Percentiles rank a stretch among this genome's conserved stretches.
phyloP scores from a whole-genome alignment of 1,284 basidiomycete genomes.

The Somion occarium region DNA sequence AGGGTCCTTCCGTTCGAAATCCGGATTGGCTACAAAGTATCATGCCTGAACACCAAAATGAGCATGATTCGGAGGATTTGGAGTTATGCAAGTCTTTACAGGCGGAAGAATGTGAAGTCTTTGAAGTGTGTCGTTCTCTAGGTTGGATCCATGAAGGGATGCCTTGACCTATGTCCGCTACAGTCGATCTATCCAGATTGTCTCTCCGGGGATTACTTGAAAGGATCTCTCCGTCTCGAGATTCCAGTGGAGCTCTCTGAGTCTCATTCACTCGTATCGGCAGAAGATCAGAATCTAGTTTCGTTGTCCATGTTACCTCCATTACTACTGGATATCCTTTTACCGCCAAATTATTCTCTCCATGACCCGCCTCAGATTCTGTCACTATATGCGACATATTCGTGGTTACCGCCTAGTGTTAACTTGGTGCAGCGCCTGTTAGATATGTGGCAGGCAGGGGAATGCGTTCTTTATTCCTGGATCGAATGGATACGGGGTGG shows the following conservation, averaged over 20 bases:
- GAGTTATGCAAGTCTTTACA: constrained; percentile 26
- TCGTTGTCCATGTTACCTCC: constrained; percentile 53
- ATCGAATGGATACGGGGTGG: constrained; percentile 65
- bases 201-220: constrained; percentile 38
- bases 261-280: constrained; percentile 17
- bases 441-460: constrained; percentile 55
- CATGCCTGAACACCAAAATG: too few relatives aligned
- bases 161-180: too few relatives aligned
- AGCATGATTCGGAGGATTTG: too few relatives aligned
- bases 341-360: constrained; percentile 58
- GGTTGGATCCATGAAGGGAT: too few relatives aligned
- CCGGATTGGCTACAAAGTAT: too few relatives aligned
- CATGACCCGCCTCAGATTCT: constrained; percentile 46
- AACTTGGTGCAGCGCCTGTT: constrained; percentile 38
- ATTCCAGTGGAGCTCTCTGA: constrained; percentile 56
- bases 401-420: constrained; percentile 48
- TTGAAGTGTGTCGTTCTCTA: constrained; percentile 46
- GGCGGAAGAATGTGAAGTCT: constrained; percentile 44
- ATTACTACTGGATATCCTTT: constrained; percentile 47
- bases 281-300: constrained; percentile 19
- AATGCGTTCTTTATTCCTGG: constrained; percentile 63
- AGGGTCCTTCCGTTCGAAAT: too few relatives aligned
- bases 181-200: constrained; percentile 77
- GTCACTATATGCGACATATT: constrained; percentile 50
- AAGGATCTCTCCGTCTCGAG: constrained; percentile 46